Evolutionary conservation across 345 rosid species (phyloP).

Genomic region (Hibiscus trionum): DNA sequence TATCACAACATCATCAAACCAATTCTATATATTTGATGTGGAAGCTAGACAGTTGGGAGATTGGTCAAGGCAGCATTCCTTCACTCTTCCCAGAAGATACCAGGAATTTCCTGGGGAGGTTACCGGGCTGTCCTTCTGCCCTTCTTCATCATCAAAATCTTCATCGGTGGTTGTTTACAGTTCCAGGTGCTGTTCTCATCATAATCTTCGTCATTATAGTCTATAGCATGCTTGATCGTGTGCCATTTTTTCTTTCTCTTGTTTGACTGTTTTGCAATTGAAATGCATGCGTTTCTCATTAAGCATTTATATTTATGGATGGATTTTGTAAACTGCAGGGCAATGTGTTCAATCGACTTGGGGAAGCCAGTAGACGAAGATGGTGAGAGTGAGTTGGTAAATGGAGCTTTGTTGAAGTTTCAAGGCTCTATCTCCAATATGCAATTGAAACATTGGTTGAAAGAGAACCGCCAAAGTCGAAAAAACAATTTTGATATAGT

Average conservation of each 20-base stretch:
- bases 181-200: slow-evolving; percentile 52
- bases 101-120: slow-evolving; percentile 98
- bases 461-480: slow-evolving; percentile 31
- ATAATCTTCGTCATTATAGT: background rate
- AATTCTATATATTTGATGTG: slow-evolving; percentile 81
- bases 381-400: slow-evolving; percentile 41
- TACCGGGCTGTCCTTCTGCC: slow-evolving; percentile 73
- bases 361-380: slow-evolving; percentile 66
- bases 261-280: background rate
- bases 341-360: slow-evolving; percentile 80
- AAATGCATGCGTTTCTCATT: background rate
- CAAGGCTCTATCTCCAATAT: slow-evolving; percentile 32
- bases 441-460: slow-evolving; percentile 45
- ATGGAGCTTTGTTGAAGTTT: slow-evolving; percentile 37
- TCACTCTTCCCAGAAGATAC: slow-evolving; percentile 62
- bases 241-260: too few species aligned
- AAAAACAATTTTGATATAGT: slow-evolving; percentile 64
- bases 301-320: background rate
- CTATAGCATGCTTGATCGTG: background rate
- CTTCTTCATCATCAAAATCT: slow-evolving; percentile 51
- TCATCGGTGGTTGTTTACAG: slow-evolving; percentile 63
- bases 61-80: slow-evolving; percentile 66
- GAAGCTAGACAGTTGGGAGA: slow-evolving; percentile 85
- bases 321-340: slow-evolving; percentile 37
- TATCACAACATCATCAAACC: slow-evolving; percentile 72